These are phyloP conservation scores for Mollisiaceae sp. DNA, from an alignment of 2,329 filamentous ascomycete species.

Conservation along the genomic window DNA sequence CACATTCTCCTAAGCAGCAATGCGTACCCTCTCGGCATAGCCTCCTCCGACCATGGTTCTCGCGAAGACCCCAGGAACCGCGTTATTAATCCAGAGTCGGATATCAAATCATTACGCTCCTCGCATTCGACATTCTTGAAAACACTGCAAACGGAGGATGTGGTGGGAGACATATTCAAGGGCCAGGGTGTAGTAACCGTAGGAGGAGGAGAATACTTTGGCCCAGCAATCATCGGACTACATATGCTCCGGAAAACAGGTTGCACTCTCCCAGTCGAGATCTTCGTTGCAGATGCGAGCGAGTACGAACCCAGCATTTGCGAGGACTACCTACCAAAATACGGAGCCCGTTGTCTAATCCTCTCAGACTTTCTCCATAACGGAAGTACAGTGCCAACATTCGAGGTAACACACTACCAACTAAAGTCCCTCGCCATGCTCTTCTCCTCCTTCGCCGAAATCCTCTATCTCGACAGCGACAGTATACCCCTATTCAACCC, in stretches of 20 bases:
- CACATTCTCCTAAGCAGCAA: background rate
- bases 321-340: constrained; percentile 44
- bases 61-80: background rate
- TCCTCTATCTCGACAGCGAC: constrained; percentile 55
- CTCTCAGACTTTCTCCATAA: constrained; percentile 48
- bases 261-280: constrained; percentile 47
- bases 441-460: constrained; percentile 54
- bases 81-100: background rate
- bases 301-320: constrained; percentile 47
- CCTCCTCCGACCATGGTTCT: background rate
- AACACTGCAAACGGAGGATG: background rate
- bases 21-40: background rate
- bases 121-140: background rate
- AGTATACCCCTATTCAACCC: constrained; percentile 50
- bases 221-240: constrained; percentile 46
- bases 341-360: constrained; percentile 48
- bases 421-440: constrained; percentile 54
- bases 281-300: constrained; percentile 45
- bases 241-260: constrained; percentile 48
- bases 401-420: constrained; percentile 50
- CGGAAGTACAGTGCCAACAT: constrained; percentile 32
- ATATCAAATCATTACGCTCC: background rate
- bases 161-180: background rate
- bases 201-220: constrained; percentile 44
- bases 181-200: constrained; percentile 49